Evolutionary conservation across 306 rosid species (phyloP).

Genomic region (Notholithocarpus densiflorus): DNA sequence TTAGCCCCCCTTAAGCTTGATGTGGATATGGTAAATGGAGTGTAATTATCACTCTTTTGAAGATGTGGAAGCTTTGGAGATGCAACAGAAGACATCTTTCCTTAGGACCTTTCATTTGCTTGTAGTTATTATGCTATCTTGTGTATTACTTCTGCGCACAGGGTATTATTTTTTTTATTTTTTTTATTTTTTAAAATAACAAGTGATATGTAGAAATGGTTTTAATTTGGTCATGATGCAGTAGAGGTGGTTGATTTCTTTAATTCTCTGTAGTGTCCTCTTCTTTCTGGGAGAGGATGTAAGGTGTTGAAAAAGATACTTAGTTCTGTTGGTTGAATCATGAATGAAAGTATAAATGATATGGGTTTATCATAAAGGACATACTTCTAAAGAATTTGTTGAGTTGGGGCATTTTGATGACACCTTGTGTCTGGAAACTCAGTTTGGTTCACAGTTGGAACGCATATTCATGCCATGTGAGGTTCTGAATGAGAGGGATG

Average conservation of each 20-base stretch:
- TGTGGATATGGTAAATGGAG: too few species aligned
- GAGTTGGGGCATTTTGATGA: neutral
- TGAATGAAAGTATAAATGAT: neutral
- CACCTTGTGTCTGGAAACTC: neutral
- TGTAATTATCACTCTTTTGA: too few species aligned
- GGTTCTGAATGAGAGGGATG: neutral
- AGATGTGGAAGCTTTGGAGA: too few species aligned
- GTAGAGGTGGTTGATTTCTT: neutral
- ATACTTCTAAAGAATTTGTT: neutral
- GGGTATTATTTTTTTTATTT: too few species aligned
- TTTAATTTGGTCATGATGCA: neutral
- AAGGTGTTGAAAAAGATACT: neutral
- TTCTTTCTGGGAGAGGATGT: neutral
- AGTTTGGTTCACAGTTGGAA: neutral
- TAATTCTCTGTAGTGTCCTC: neutral
- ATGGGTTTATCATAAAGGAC: neutral
- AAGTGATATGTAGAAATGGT: too few species aligned
- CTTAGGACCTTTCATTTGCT: too few species aligned
- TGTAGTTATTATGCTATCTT: too few species aligned
- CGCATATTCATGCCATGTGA: neutral
- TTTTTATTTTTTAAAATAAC: too few species aligned
- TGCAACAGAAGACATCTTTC: too few species aligned
- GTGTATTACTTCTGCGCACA: too few species aligned
- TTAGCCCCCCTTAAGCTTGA: too few species aligned
- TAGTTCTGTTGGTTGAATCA: neutral